These are phyloP conservation scores for Hibiscus syriacus DNA, from an alignment of 345 rosid species.

Conservation along the genomic window DNA sequence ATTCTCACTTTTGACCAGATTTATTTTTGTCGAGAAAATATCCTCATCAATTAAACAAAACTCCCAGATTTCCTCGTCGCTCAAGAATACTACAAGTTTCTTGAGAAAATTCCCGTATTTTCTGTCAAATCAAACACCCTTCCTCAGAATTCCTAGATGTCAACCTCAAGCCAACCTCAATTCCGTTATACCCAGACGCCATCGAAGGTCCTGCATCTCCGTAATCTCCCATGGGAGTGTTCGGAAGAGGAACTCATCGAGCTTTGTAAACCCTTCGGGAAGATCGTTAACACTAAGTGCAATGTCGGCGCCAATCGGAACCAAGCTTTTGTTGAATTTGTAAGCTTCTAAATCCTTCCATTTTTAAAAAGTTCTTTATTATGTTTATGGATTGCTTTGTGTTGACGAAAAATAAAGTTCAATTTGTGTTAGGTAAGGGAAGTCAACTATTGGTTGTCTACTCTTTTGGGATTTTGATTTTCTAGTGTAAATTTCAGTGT, in stretches of 20 bases:
- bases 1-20: too few species aligned
- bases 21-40: too few species aligned
- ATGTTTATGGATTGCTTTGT: neutral
- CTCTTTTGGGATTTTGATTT: neutral
- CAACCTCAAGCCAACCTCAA: constrained; percentile 73
- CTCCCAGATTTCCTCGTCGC: neutral
- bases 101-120: constrained; percentile 16
- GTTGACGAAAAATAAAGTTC: neutral
- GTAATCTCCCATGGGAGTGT: constrained; percentile 97
- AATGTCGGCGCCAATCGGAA: constrained; percentile 95
- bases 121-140: constrained; percentile 18
- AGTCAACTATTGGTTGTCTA: neutral
- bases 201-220: constrained; percentile 87
- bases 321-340: constrained; percentile 95
- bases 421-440: neutral
- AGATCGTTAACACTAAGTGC: constrained; percentile 87
- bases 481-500: neutral
- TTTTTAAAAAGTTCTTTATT: neutral
- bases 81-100: neutral
- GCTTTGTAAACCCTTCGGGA: constrained; percentile 89
- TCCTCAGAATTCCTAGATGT: constrained; percentile 34
- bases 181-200: constrained; percentile 97
- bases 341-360: constrained; percentile 18
- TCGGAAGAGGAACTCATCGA: constrained; percentile 87
- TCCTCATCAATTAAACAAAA: neutral